Conservation (phyloP, 768 basidiomycete genomes). For the Symmetrospora coprosmae region DNA sequence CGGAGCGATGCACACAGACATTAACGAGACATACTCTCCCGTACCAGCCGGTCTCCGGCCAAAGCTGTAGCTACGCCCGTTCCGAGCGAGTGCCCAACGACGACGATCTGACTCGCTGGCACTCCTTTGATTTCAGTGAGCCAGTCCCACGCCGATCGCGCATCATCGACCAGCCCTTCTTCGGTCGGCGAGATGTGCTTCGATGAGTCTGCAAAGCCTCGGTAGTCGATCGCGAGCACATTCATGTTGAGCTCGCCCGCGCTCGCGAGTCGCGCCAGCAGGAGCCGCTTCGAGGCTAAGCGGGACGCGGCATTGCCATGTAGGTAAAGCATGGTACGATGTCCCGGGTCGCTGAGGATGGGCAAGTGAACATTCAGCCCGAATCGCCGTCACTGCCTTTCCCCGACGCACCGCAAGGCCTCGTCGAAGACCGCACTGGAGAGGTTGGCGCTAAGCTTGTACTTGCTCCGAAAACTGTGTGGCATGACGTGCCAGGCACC, state of each 20-base stretch:
- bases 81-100: slow-evolving; percentile 78
- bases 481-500: too few relatives aligned
- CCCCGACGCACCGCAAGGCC: too few relatives aligned
- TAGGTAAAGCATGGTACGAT: too few relatives aligned
- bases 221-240: slow-evolving; percentile 77
- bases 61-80: slow-evolving; percentile 54
- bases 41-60: slow-evolving; percentile 39
- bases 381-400: too few relatives aligned
- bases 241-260: slow-evolving; percentile 48
- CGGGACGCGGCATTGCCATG: slow-evolving; percentile 82
- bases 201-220: slow-evolving; percentile 75
- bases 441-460: too few relatives aligned
- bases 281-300: slow-evolving; percentile 53
- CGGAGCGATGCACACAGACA: too few relatives aligned
- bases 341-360: too few relatives aligned
- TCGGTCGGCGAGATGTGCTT: slow-evolving; percentile 50
- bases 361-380: too few relatives aligned
- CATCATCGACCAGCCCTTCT: slow-evolving; percentile 54
- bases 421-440: too few relatives aligned
- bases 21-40: slow-evolving; percentile 37
- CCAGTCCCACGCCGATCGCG: slow-evolving; percentile 67
- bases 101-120: slow-evolving; percentile 47
- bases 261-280: slow-evolving; percentile 35
- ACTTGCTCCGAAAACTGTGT: too few relatives aligned
- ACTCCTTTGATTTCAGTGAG: slow-evolving; percentile 51